Percentiles rank a stretch among this genome's conserved stretches.
Conservation (phyloP, 768 basidiomycete species). For the Hygrocybe punicea region DNA sequence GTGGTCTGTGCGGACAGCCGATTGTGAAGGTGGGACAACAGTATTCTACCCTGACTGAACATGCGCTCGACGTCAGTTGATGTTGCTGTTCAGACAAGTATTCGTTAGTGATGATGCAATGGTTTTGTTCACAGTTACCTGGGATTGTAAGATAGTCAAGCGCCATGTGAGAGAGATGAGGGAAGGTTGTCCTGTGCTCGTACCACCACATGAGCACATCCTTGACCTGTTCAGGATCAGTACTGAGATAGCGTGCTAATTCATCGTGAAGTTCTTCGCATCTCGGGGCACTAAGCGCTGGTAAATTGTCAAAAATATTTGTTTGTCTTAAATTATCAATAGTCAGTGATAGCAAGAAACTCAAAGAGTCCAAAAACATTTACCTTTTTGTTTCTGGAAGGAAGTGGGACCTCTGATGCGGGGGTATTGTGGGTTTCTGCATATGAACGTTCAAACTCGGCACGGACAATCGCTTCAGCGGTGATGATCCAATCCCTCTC, state of each 20-base stretch:
- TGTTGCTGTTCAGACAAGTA: slow-evolving; percentile 19
- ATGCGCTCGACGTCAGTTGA: slow-evolving; percentile 30
- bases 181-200: slow-evolving; percentile 19
- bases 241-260: slow-evolving; percentile 26
- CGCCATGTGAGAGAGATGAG: slow-evolving; percentile 32
- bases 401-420: background rate
- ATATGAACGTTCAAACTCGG: slow-evolving; percentile 7
- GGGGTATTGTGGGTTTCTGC: slow-evolving; percentile 5
- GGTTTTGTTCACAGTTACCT: slow-evolving; percentile 15
- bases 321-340: background rate
- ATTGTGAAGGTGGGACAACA: slow-evolving; percentile 26
- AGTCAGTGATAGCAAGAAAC: too few relatives aligned
- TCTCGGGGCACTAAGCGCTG: slow-evolving; percentile 15
- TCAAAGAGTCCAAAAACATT: too few relatives aligned
- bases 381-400: background rate
- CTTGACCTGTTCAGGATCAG: slow-evolving; percentile 7
- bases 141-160: slow-evolving; percentile 32
- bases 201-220: slow-evolving; percentile 33
- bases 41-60: slow-evolving; percentile 23
- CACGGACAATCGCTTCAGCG: slow-evolving; percentile 19
- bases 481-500: slow-evolving; percentile 27
- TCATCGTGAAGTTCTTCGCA: slow-evolving; percentile 19
- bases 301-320: slow-evolving; percentile 33
- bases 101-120: slow-evolving; percentile 7
- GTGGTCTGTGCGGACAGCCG: slow-evolving; percentile 23